phyloP scores from a whole-genome alignment of 257 asterid species.

The Solanum sejunctum region DNA sequence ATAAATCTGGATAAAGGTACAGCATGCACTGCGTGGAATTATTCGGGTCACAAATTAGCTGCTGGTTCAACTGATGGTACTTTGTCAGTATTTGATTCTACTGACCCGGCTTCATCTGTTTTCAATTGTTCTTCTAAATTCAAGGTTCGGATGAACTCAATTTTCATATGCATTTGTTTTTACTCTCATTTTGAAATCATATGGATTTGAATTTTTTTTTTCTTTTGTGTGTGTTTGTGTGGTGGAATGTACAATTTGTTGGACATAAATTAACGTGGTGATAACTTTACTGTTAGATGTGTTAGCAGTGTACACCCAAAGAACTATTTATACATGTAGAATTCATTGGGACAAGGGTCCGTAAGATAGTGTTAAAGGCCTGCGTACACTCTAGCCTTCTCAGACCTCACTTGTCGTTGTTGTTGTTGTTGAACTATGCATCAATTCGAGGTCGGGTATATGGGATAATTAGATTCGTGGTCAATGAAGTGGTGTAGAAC shows the following conservation, averaged over 20 bases:
- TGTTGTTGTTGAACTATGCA: not conserved
- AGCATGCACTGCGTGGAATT: conserved; percentile 71
- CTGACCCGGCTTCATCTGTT: conserved; percentile 56
- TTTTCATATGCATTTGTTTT: not conserved
- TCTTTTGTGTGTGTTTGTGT: not conserved
- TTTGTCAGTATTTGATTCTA: conserved; percentile 42
- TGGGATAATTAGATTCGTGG: not conserved
- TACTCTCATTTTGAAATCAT: not conserved
- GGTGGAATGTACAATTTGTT: not conserved
- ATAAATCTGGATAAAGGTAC: conserved; percentile 50
- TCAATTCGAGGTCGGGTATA: not conserved
- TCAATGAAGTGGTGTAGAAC: not conserved
- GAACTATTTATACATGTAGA: not conserved
- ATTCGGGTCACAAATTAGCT: conserved; percentile 65
- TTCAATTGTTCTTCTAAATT: conserved; percentile 37
- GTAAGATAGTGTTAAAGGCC: no score
- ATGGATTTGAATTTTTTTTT: not conserved
- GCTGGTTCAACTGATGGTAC: conserved; percentile 55
- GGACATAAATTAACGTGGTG: not conserved
- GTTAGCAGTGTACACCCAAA: not conserved
- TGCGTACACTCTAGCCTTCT: no score
- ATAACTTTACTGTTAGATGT: not conserved
- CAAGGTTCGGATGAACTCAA: conserved; percentile 20
- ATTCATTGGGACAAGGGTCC: not conserved
- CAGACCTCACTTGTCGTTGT: no score